Conservation (phyloP, 176 grass and related monocot species). For the Pontederia paniculata region DNA sequence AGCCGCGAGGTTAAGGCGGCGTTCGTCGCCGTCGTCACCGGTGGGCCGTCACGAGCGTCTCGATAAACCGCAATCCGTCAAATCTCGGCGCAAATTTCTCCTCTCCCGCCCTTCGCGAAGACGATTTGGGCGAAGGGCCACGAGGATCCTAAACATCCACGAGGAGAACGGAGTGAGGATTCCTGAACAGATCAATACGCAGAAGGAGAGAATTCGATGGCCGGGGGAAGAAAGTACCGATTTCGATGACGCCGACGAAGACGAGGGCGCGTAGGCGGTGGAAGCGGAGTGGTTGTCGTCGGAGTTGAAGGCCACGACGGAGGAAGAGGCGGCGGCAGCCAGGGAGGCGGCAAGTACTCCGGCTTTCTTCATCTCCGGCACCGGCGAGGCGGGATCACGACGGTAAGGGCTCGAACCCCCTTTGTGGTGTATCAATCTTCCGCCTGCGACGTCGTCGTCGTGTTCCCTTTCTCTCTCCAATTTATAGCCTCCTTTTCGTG, state of each 20-base stretch:
- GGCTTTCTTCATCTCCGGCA: neutral
- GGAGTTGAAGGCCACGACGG: neutral
- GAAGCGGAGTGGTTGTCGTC: neutral
- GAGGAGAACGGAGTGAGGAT: too few relatives aligned
- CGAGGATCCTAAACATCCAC: too few relatives aligned
- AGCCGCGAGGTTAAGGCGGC: too few relatives aligned
- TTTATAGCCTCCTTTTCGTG: too few relatives aligned
- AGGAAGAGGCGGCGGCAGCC: neutral
- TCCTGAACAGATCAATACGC: too few relatives aligned
- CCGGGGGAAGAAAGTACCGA: neutral
- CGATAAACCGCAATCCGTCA: constrained; percentile 9
- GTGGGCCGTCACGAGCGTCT: constrained; percentile 9
- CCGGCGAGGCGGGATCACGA: neutral
- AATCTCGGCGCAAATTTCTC: constrained; percentile 10
- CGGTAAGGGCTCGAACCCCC: too few relatives aligned
- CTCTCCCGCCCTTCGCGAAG: neutral
- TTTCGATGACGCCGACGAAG: neutral
- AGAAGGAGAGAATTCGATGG: too few relatives aligned
- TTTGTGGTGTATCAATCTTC: too few relatives aligned
- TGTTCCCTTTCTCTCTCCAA: too few relatives aligned
- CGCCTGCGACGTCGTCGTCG: too few relatives aligned
- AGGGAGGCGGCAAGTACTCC: neutral
- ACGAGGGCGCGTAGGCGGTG: too few relatives aligned
- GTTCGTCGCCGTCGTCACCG: neutral
- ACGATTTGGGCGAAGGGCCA: neutral